Conservation (phyloP, 1,284 basidiomycete species). For the Veloboletus limbatus region DNA sequence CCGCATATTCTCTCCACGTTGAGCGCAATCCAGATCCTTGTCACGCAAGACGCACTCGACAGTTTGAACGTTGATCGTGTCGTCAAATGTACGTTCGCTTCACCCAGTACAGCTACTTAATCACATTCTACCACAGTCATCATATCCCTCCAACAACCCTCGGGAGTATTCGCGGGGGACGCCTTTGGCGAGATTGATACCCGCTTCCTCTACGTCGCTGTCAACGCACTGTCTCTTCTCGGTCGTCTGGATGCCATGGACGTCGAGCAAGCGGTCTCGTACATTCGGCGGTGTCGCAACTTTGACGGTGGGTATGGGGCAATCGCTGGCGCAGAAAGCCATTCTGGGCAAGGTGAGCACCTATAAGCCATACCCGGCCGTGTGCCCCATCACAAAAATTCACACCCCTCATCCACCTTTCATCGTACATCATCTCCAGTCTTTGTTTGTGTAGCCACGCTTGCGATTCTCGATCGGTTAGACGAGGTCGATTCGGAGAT, state of each 20-base stretch:
- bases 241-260: constrained; percentile 64
- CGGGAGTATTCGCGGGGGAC: constrained; percentile 91
- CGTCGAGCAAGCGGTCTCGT: constrained; percentile 64
- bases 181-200: constrained; percentile 89
- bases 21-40: constrained; percentile 89
- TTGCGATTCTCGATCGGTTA: constrained; percentile 83
- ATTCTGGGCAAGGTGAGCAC: constrained; percentile 81
- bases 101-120: neutral
- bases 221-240: constrained; percentile 81
- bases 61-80: constrained; percentile 68
- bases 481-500: constrained; percentile 75
- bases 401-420: too few relatives aligned
- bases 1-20: constrained; percentile 86
- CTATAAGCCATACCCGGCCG: neutral
- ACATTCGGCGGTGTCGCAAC: constrained; percentile 81
- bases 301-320: constrained; percentile 96
- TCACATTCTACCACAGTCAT: constrained; percentile 58
- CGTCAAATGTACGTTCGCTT: constrained; percentile 56
- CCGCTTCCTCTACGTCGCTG: constrained; percentile 86
- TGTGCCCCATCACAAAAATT: too few relatives aligned
- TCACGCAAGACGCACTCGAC: constrained; percentile 81
- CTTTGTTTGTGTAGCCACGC: constrained; percentile 84
- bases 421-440: constrained; percentile 62
- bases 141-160: constrained; percentile 76
- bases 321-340: constrained; percentile 83